Percentiles rank a stretch among this genome's conserved stretches.
These are phyloP conservation scores for Linderina pennispora DNA, from an alignment of 192 early-diverging fungal species.

Conservation along the genomic window DNA sequence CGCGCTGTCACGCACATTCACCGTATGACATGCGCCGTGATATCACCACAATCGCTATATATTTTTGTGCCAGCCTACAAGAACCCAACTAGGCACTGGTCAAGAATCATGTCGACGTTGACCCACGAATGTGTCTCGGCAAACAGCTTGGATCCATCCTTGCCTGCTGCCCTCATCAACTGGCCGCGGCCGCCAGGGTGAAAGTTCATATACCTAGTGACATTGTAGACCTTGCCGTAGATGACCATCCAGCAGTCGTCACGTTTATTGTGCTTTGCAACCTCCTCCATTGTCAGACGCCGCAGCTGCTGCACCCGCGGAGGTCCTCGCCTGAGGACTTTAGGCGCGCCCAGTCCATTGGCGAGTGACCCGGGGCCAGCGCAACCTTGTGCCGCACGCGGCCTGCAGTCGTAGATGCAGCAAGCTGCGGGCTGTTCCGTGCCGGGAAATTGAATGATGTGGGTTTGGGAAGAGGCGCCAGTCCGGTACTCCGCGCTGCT, in stretches of 20 bases:
- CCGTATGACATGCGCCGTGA: too few relatives aligned
- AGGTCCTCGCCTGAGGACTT: conserved; percentile 69
- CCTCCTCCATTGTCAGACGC: conserved; percentile 60
- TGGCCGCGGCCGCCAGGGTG: conserved; percentile 85
- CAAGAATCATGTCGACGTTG: conserved; percentile 82
- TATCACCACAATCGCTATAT: too few relatives aligned
- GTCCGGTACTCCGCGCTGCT: too few relatives aligned
- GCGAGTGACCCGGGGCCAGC: conserved; percentile 80
- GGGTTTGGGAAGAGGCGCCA: too few relatives aligned
- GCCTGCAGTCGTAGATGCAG: conserved; percentile 5
- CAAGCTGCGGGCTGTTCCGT: conserved; percentile 39
- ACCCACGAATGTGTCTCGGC: conserved; percentile 91
- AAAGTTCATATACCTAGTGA: conserved; percentile 82
- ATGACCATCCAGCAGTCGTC: conserved; percentile 89
- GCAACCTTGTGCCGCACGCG: conserved; percentile 64
- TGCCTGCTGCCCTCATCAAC: conserved; percentile 79
- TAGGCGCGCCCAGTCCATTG: conserved; percentile 90
- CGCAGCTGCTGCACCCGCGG: conserved; percentile 19
- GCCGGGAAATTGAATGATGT: conserved; percentile 32
- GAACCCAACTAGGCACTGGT: conserved; percentile 70
- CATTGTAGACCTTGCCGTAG: conserved; percentile 87
- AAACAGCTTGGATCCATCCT: conserved; percentile 87
- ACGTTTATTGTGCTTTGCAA: conserved; percentile 66
- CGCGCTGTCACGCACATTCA: too few relatives aligned
- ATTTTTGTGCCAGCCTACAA: too few relatives aligned